Conservation (phyloP, 78 protist species). For the Dictyostelium capitatum region DNA sequence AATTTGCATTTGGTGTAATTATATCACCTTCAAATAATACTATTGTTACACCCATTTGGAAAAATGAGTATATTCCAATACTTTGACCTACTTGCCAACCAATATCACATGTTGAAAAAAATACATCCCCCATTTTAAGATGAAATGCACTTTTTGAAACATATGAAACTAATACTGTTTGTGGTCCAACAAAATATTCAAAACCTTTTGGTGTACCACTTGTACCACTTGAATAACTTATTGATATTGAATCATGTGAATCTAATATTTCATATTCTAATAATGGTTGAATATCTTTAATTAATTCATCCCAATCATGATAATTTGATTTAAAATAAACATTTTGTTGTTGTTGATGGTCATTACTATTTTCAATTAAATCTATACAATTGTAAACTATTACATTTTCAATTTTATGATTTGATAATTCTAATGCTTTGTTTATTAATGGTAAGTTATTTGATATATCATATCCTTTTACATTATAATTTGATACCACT, state of each 20-base stretch:
- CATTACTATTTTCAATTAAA: no score
- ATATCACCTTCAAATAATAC: constrained; percentile 78
- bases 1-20: constrained; percentile 66
- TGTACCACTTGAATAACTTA: constrained; percentile 94
- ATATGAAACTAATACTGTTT: constrained; percentile 45
- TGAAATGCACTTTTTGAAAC: not conserved
- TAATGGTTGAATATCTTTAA: not conserved
- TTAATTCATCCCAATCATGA: constrained; percentile 36
- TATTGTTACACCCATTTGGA: constrained; percentile 46
- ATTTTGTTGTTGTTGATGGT: no score
- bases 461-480: not conserved
- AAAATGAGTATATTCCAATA: not conserved
- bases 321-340: not conserved
- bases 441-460: not conserved
- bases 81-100: constrained; percentile 59
- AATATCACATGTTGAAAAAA: not conserved
- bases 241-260: constrained; percentile 86
- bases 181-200: constrained; percentile 28
- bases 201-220: constrained; percentile 84
- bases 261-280: constrained; percentile 40
- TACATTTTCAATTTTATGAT: constrained; percentile 3
- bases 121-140: not conserved
- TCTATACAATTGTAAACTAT: constrained; percentile 21
- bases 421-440: constrained; percentile 25
- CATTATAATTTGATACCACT: constrained; percentile 55